Base-by-base conservation (phyloP, 257 asterid species). In the Solanum habrochaites region DNA sequence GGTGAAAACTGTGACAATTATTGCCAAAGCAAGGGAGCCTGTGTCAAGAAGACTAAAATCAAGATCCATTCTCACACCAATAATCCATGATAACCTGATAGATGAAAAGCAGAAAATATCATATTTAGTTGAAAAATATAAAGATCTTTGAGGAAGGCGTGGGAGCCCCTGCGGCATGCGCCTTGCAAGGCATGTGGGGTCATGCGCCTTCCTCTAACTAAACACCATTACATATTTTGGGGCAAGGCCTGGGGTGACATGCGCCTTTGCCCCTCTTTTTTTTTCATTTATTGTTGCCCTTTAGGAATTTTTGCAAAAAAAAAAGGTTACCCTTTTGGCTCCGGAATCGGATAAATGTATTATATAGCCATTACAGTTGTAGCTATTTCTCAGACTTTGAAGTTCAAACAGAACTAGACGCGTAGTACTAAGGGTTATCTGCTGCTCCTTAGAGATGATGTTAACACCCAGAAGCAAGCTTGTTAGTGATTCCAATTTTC, bases 71-170 rank as follows among this genome's bases (percentile, higher is more conserved):
- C 85, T 83, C 27, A 90, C 88, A 11, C 98, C 98, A 6, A 90
- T 86, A 12, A 92, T 92, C 98, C 99, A 94, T 15, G 99, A 90
- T 27, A 93, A 97, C 89, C 99, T 97, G 88, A 83, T 58, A 52
- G 11, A 82, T 21, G 32, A 37, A 86, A 40, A 60, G 31, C 56
- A 85, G 21, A 85, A 47, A 32, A 40, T 43, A 62, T 52, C 23
- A 31, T 62, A 47, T 13, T 25, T 25, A 45, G 25, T 43, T 78
- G 66, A 78, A 80, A 80, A 40, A 21, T 47, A 9, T 47, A 47
- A n/a, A 25, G 45, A 47, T 3, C 67, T 29, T 47, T 29, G 43
- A 47, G 64, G 64, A 56, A 56, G 64, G 64, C 11, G 64, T 18
- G 64, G n/a, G 64, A 20, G 25, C 64, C 64, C 23, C 7, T 49